phyloP scores from a whole-genome alignment of 1,284 basidiomycete genomes.

The Sporisorium graminicola region DNA sequence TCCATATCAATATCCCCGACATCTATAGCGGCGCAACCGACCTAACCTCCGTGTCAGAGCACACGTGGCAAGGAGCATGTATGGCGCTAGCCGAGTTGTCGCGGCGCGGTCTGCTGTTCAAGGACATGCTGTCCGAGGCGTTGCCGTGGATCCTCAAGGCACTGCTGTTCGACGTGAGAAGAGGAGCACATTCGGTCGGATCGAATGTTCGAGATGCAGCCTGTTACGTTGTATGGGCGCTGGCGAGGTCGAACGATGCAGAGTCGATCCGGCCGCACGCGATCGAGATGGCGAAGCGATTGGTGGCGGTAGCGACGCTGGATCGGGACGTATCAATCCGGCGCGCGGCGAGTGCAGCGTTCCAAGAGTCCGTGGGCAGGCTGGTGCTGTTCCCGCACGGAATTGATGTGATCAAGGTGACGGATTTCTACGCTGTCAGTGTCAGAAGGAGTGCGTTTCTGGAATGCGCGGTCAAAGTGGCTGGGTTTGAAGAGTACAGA shows the following conservation, averaged over 20 bases:
- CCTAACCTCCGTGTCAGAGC: conserved; percentile 76
- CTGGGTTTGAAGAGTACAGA: conserved; percentile 84
- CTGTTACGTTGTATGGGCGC: conserved; percentile 93
- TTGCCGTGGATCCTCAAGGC: conserved; percentile 72
- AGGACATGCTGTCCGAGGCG: conserved; percentile 41
- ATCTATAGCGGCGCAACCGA: conserved; percentile 76
- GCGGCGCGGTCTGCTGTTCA: conserved; percentile 77
- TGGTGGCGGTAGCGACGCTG: conserved; percentile 84
- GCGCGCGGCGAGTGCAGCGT: conserved; percentile 96
- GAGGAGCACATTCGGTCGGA: conserved; percentile 91
- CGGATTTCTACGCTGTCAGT: conserved; percentile 94
- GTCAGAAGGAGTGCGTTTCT: conserved; percentile 86
- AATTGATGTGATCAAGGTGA: conserved; percentile 89
- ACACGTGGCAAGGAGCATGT: conserved; percentile 94
- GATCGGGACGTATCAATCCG: conserved; percentile 95
- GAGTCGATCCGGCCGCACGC: conserved; percentile 78
- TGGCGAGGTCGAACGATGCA: conserved; percentile 77
- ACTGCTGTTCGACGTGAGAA: conserved; percentile 89
- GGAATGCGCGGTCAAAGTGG: conserved; percentile 84
- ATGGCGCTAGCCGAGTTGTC: conserved; percentile 93
- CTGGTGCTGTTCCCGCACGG: conserved; percentile 87
- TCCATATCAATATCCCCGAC: conserved; percentile 75
- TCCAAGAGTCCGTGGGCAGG: conserved; percentile 95
- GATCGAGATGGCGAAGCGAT: conserved; percentile 74
- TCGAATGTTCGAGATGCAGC: conserved; percentile 94